Conservation (phyloP, 2,329 filamentous ascomycete genomes). For the Aspergillus ustus region DNA sequence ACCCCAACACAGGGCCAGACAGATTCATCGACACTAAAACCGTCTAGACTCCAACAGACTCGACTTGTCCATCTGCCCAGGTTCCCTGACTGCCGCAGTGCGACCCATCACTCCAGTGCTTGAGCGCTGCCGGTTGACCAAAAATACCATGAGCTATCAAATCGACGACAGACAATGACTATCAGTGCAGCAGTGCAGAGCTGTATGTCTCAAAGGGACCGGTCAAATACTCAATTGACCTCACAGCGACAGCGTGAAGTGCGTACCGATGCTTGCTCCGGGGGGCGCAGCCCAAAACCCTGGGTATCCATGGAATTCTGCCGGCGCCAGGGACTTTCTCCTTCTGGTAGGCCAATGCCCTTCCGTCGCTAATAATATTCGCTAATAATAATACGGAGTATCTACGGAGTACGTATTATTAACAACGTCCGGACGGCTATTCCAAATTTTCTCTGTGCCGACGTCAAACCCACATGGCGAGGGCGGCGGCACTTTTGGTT, state of each 20-base stretch:
- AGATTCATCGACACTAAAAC: conserved; percentile 14
- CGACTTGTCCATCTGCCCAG: conserved; percentile 24
- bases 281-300: conserved; percentile 4
- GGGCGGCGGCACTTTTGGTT: conserved; percentile 10
- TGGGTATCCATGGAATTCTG: conserved; percentile 1
- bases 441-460: conserved; percentile 11
- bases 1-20: neutral
- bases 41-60: conserved; percentile 31
- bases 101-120: conserved; percentile 9
- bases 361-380: neutral
- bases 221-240: conserved; percentile 10
- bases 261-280: neutral
- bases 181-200: neutral
- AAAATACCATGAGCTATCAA: conserved; percentile 28
- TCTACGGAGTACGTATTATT: too few species aligned
- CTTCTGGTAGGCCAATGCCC: conserved; percentile 3
- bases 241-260: neutral
- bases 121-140: neutral
- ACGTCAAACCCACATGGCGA: conserved; percentile 37
- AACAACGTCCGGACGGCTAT: neutral
- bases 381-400: too few species aligned
- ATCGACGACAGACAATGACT: conserved; percentile 9
- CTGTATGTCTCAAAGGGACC: conserved; percentile 9
- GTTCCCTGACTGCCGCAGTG: conserved; percentile 10
- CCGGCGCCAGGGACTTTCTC: conserved; percentile 3